phyloP scores from a whole-genome alignment of 1,284 basidiomycete genomes.

The Agroathelia rolfsii region DNA sequence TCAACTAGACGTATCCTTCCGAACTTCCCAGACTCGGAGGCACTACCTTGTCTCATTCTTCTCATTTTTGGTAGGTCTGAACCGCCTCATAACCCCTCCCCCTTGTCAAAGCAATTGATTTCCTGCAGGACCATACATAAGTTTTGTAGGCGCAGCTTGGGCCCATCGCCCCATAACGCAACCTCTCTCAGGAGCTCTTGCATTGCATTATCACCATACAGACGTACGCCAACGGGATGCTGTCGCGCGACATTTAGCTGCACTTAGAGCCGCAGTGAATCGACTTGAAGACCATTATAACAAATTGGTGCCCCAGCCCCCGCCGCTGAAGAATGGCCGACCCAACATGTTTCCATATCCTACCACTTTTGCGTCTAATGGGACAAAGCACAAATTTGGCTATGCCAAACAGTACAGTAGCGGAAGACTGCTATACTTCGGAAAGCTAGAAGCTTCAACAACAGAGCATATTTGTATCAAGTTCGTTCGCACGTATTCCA shows the following conservation, averaged over 20 bases:
- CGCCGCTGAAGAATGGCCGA: conserved; percentile 1
- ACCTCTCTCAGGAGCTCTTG: conserved; percentile 1
- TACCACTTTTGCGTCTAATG: conserved; percentile 4
- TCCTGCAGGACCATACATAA: conserved; percentile 4
- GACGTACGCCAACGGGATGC: no score
- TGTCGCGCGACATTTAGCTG: no score
- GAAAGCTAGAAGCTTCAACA: background rate
- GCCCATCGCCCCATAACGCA: conserved; percentile 3
- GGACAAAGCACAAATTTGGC: background rate
- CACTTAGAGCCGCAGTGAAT: conserved; percentile 3
- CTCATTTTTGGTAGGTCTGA: conserved; percentile 8
- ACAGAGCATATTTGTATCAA: conserved; percentile 17
- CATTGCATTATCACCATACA: no score
- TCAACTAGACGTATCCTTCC: conserved; percentile 1
- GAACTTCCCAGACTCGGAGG: background rate
- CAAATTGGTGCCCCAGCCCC: background rate
- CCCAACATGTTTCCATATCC: background rate
- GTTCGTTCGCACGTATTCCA: conserved; percentile 14
- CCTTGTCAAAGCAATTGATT: no score
- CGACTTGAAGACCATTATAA: conserved; percentile 3
- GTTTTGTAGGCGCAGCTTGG: conserved; percentile 6
- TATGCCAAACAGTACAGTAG: conserved; percentile 1
- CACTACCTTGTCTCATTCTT: conserved; percentile 9
- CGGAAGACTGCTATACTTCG: conserved; percentile 12
- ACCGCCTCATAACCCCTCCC: background rate